Base-by-base conservation (phyloP, 768 basidiomycete species). In the Lactifluus hygrophoroides region DNA sequence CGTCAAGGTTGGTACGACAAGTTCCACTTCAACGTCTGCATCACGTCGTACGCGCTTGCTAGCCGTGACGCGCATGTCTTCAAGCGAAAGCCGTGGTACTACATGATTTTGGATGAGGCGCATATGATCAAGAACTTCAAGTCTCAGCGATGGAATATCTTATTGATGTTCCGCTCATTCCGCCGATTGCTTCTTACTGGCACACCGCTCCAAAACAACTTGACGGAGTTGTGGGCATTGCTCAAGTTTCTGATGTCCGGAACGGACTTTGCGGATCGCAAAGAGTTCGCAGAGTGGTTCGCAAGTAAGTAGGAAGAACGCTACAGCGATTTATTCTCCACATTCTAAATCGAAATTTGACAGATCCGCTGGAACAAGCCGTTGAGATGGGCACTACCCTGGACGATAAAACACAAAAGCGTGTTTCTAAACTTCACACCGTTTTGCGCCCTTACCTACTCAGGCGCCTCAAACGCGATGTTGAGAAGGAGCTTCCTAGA, bases 41-140 rank as follows among this genome's bases (percentile, higher is more conserved):
- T 96, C 69, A 96, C 93, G 0, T 94, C 91, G 17, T 96, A 96
- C 69, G 86, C 91, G 5, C 81, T 95, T 27, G 93, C 91, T n/a
- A 86, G 89, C 67, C 83, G 88, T 38, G 93, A 96, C 68, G 85
- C 90, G 52, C 84, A 90, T 66, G 87, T 94, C 17, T 93, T 95
- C 76, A 90, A 90, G 71, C 84, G 94, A 43, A 94, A 92, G 73
- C 76, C 81, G 49, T 95, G 94, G 94, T 91, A 93, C 68, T 96
- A 96, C 66, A 90, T 96, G 87, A 84, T 96, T 54, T 82, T 96
- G 5, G 93, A 96, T 68, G 93, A 96, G 71, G 94, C 93, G 7
- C 93, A 96, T 68, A 95, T 94, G 84, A 94, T 96, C 82, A 94
- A 94, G 74, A 96, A 96, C 70, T 95, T 94, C 75, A 85, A 85